Evolutionary conservation across 768 basidiomycete species (phyloP).

Genomic region (Hirschioporus abietinus): DNA sequence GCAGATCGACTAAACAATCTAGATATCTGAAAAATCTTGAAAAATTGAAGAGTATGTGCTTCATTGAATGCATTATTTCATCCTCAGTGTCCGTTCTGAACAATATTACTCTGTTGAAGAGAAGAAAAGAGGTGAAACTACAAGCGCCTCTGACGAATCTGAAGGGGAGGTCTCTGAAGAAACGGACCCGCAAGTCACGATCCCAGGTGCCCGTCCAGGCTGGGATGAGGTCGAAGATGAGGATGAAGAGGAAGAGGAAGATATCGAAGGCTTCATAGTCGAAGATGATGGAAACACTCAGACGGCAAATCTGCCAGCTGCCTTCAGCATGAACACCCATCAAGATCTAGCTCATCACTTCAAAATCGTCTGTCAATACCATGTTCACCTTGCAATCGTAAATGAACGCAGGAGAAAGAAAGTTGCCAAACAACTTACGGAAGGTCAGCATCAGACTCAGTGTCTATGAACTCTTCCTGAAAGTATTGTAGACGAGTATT

Average conservation of each 20-base stretch:
- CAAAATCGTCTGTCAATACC: conserved; percentile 84
- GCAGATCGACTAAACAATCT: conserved; percentile 48
- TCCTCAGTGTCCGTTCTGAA: neutral
- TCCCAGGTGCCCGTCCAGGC: conserved; percentile 44
- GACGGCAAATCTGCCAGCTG: conserved; percentile 51
- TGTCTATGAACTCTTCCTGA: neutral
- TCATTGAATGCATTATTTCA: conserved; percentile 7
- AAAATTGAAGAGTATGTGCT: conserved; percentile 53
- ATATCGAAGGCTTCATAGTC: conserved; percentile 51
- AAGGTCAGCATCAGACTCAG: neutral
- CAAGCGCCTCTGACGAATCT: conserved; percentile 24
- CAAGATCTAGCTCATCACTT: conserved; percentile 76
- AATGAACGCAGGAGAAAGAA: neutral
- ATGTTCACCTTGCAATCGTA: conserved; percentile 70
- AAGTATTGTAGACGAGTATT: conserved; percentile 51
- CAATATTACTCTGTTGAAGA: conserved; percentile 21
- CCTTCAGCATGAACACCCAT: conserved; percentile 77
- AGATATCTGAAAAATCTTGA: conserved; percentile 60
- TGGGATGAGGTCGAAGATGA: conserved; percentile 30
- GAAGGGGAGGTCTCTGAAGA: conserved; percentile 28
- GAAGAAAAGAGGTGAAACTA: conserved; percentile 37
- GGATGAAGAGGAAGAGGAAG: conserved; percentile 25
- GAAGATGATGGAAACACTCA: conserved; percentile 44
- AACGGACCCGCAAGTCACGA: conserved; percentile 23
- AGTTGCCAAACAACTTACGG: conserved; percentile 1